A percentile compares a stretch with the other conserved stretches of the same genome.
These are phyloP conservation scores for Colletotrichum australisinense DNA, from an alignment of 2,329 filamentous ascomycete genomes.

Conservation along the genomic window DNA sequence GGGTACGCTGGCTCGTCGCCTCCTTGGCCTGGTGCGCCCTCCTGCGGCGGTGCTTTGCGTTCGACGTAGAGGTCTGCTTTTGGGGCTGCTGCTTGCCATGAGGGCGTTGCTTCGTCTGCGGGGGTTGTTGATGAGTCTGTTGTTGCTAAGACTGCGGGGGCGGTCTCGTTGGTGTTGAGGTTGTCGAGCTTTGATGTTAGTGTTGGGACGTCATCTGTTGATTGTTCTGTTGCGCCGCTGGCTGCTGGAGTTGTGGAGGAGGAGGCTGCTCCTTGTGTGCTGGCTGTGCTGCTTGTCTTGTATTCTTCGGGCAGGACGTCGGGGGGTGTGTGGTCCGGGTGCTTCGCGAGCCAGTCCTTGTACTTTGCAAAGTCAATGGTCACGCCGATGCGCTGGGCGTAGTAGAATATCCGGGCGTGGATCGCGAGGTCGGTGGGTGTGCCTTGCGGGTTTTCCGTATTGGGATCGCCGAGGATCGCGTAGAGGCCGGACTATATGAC, in stretches of 20 bases:
- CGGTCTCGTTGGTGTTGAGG: conserved; percentile 9
- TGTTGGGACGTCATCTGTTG: conserved; percentile 24
- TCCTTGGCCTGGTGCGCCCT: conserved; percentile 35
- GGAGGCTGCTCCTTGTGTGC: too few species aligned
- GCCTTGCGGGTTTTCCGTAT: conserved; percentile 53
- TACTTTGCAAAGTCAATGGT: conserved; percentile 76
- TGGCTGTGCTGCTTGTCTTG: conserved; percentile 11
- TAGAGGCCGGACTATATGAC: conserved; percentile 62
- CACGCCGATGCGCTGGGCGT: conserved; percentile 60
- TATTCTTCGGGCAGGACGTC: conserved; percentile 51
- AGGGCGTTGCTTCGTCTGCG: conserved; percentile 39
- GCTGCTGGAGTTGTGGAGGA: conserved; percentile 8
- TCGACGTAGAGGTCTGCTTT: conserved; percentile 60
- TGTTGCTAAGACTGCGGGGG: background rate
- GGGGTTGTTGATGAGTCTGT: background rate
- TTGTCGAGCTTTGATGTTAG: conserved; percentile 24
- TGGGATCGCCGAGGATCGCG: conserved; percentile 71
- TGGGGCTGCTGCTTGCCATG: conserved; percentile 63
- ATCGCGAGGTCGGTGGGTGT: conserved; percentile 69
- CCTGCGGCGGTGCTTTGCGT: conserved; percentile 41
- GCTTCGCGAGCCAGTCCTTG: conserved; percentile 67
- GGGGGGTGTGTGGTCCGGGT: conserved; percentile 47
- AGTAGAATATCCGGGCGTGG: conserved; percentile 77
- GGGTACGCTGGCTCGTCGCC: conserved; percentile 78
- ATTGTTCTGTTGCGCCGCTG: background rate